Percentiles rank a stretch among this genome's conserved stretches.
Evolutionary conservation across 768 basidiomycete genomes (phyloP).

Genomic region (Suillus tomentosus): DNA sequence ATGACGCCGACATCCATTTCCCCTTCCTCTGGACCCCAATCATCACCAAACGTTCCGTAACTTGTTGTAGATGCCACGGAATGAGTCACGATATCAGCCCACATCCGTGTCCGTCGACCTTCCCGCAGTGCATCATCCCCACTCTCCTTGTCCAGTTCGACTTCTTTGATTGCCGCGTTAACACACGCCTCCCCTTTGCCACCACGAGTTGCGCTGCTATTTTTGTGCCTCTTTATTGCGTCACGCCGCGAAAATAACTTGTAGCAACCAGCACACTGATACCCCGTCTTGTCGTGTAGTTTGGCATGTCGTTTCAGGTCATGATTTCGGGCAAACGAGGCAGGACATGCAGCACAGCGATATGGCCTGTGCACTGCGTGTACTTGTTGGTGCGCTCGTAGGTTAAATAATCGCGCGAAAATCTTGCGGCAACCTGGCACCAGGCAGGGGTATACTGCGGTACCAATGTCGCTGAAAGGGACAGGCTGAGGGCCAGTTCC

Average conservation of each 20-base stretch:
- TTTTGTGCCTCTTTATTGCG: conserved; percentile 78
- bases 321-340: conserved; percentile 77
- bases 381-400: conserved; percentile 70
- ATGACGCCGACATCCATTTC: conserved; percentile 55
- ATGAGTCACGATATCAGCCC: conserved; percentile 59
- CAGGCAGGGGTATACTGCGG: conserved; percentile 82
- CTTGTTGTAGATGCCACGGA: conserved; percentile 16
- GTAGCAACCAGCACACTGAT: conserved; percentile 71
- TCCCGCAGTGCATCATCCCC: conserved; percentile 46
- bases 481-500: conserved; percentile 25
- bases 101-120: conserved; percentile 61
- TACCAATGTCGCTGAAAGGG: conserved; percentile 54
- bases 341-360: conserved; percentile 64
- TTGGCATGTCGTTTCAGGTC: conserved; percentile 79
- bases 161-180: conserved; percentile 61
- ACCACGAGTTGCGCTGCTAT: conserved; percentile 53
- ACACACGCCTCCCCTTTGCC: conserved; percentile 55
- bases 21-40: conserved; percentile 55
- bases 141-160: conserved; percentile 46
- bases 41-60: conserved; percentile 20
- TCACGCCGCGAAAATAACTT: conserved; percentile 79
- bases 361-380: conserved; percentile 69
- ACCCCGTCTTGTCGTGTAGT: conserved; percentile 72
- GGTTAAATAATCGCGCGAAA: conserved; percentile 67
- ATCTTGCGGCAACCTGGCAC: conserved; percentile 63